Evolutionary conservation across 257 asterid species (phyloP), one percentile per base, ranked within the genome.

Genomic region (Nicotiana otophora): DNA sequence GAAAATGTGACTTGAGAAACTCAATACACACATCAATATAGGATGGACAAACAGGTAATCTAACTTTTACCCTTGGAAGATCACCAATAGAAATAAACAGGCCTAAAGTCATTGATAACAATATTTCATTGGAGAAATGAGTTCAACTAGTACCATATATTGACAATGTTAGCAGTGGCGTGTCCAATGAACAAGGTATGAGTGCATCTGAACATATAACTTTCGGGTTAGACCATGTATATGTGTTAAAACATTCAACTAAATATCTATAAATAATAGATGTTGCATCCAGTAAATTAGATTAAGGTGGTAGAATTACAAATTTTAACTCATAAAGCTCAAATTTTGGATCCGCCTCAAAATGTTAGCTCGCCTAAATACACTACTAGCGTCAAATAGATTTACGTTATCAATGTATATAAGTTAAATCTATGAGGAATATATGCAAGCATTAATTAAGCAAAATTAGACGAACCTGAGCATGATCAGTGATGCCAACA

Each of bases 401-500:
- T 19, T 66, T 4, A 17, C 0, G 7, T 3, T 26, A 68, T 68
- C 31, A 5, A 20, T 20, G 57, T 70, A 70, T 11, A 11, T 20
- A 42, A 70, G 58, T 4, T 42, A 70, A 70, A 70, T 69, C 55
- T 2, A 10, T 1, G n/a, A 4, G 77, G 54, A 19, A 19, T 9
- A 68, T 36, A 67, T 4, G 31, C 23, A 12, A 61, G 16, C 2
- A 61, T 61, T 53, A 53, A 53, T 53, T 61, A 61, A 70, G 34
- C 23, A 67, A 15, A 54, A 30, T 1, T 1, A 72, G 46, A 69
- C 34, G n/a, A 31, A 93, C 99, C 97, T 95, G 97, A 57, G 99
- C 99, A 82, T 95, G 99, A 87, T 95, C 90, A 20, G 97, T 93
- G 87, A 95, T 93, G 82, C 99, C 99, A 80, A 95, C 66, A 75